Percentiles rank a stretch among this genome's conserved stretches.
These are phyloP conservation scores for Letharia lupina DNA, from an alignment of 495 filamentous ascomycete species.

Conservation along the genomic window DNA sequence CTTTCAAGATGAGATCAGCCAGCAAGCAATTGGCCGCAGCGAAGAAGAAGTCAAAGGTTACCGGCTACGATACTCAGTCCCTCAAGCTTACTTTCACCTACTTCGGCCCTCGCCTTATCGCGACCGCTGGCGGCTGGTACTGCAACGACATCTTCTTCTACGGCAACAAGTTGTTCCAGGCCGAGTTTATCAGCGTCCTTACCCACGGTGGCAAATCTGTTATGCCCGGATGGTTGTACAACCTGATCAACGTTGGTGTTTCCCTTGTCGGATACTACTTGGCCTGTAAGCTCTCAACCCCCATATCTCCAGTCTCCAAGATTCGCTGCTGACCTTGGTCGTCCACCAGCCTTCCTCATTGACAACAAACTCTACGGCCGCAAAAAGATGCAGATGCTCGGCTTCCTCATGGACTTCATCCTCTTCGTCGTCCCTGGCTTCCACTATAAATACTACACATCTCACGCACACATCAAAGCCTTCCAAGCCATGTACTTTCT, in stretches of 20 bases:
- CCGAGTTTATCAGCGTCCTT: conserved; percentile 72
- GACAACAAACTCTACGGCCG: conserved; percentile 89
- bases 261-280: conserved; percentile 78
- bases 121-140: conserved; percentile 78
- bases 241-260: conserved; percentile 75
- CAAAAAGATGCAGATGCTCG: conserved; percentile 85
- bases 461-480: conserved; percentile 51
- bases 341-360: conserved; percentile 52
- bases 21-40: conserved; percentile 55
- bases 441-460: conserved; percentile 69
- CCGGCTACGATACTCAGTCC: conserved; percentile 78
- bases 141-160: conserved; percentile 96
- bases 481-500: conserved; percentile 94
- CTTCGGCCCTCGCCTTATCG: conserved; percentile 77
- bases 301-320: too few species aligned
- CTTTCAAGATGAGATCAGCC: conserved; percentile 74
- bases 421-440: conserved; percentile 81
- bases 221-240: conserved; percentile 63
- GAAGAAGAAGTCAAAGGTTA: conserved; percentile 71
- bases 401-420: conserved; percentile 80
- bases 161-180: conserved; percentile 94
- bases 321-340: neutral
- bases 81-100: conserved; percentile 63
- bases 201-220: neutral
- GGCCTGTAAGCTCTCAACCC: conserved; percentile 35